A percentile compares a stretch with the other conserved stretches of the same genome.
phyloP scores from a whole-genome alignment of 768 basidiomycete species.

The Russula virescens region DNA sequence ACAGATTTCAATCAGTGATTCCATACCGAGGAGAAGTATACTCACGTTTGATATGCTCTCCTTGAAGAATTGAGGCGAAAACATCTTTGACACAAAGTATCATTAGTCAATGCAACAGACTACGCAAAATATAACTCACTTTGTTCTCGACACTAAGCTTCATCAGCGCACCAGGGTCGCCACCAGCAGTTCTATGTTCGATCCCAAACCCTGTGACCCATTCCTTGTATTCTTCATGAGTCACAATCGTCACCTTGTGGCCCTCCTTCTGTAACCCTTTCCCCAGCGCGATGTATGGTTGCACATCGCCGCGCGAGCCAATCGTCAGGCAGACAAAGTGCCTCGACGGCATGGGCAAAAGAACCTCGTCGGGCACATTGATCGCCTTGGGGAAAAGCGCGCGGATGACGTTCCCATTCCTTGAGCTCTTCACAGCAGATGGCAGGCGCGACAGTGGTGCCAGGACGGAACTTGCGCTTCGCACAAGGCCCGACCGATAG shows the following conservation, averaged over 20 bases:
- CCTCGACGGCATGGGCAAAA: constrained; percentile 33
- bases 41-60: constrained; percentile 50
- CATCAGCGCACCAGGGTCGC: constrained; percentile 66
- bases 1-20: constrained; percentile 1
- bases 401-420: constrained; percentile 31
- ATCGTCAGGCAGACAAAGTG: constrained; percentile 64
- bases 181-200: constrained; percentile 55
- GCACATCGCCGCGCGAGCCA: constrained; percentile 52
- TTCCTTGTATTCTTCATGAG: constrained; percentile 43
- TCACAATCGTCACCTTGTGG: constrained; percentile 43
- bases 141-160: constrained; percentile 50
- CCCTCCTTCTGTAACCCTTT: constrained; percentile 38
- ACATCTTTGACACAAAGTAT: constrained; percentile 46
- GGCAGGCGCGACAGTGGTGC: constrained; percentile 41
- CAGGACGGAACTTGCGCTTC: constrained; percentile 36
- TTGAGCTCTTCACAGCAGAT: constrained; percentile 30
- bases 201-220: constrained; percentile 61
- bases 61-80: constrained; percentile 66
- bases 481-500: constrained; percentile 9
- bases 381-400: constrained; percentile 41
- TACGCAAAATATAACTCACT: constrained; percentile 22
- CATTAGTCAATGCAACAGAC: not conserved
- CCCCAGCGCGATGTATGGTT: constrained; percentile 45
- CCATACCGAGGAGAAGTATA: not conserved
- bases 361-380: constrained; percentile 38